Evolutionary conservation across 2,329 filamentous ascomycete genomes (phyloP), one percentile per base, ranked within the genome.

Genomic region (Cladosporium phlei): DNA sequence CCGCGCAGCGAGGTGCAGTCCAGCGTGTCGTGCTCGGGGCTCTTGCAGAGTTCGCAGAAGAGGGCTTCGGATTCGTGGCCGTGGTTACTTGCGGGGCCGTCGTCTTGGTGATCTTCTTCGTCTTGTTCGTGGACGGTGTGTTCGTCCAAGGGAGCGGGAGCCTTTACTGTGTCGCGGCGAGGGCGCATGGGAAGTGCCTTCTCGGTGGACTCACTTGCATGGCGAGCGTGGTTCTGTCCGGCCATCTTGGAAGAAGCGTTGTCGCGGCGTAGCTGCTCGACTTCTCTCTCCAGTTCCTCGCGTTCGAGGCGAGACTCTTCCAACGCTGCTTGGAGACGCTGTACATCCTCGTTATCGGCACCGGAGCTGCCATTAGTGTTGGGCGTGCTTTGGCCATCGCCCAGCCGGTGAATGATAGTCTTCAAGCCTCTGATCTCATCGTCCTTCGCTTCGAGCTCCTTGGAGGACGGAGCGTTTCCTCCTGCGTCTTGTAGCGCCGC

Each of bases 381-480:
- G 10, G 63, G 30, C 59, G 60, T 52, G 27, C 61, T 45, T 1
- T 83, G 79, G 55, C 88, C 88, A 51, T 88, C 79, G 65, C 89
- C 95, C 28, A 98, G 75, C 14, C 88, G 95, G 68, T 97, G 91
- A 51, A 98, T 97, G 62, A 98, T 97, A 33, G 93, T 91, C 68
- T 97, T 98, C 54, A 98, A 77, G 37, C 93, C 93, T 52, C 91
- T 80, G 60, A 98, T 97, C 71, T 98, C 93, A 59, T 98, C 93
- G 60, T 98, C 91, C 64, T 94, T 93, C 62, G 95, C 86, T 63
- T 94, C 89, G 22, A 97, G 69, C 53, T 95, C 89, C 65, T 88
- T 88, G 27, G 56, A 45, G 10, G 66, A 56, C 2, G 65, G 60
- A 34, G 74, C 69, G 8, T 71, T 66, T 2, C 74, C 72, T 19